phyloP scores from a whole-genome alignment of 2,329 filamentous ascomycete genomes.

The Arthrobotrys iridis region DNA sequence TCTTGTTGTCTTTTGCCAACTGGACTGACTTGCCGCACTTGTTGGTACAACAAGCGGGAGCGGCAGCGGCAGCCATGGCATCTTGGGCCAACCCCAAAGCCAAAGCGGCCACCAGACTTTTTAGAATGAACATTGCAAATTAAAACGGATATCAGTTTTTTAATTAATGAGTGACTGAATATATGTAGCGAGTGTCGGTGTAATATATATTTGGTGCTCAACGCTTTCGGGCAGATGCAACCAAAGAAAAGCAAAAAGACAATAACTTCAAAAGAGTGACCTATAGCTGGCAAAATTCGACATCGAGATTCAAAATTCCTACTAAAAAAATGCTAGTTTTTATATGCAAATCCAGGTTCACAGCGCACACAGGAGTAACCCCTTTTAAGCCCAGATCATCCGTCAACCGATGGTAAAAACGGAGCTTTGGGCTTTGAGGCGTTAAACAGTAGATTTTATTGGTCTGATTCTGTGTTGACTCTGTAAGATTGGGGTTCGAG shows the following conservation, averaged over 20 bases:
- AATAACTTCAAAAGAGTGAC: neutral
- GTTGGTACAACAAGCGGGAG: constrained; percentile 20
- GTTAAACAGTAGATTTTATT: too few species aligned
- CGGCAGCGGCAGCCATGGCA: constrained; percentile 1
- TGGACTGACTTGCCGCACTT: constrained; percentile 40
- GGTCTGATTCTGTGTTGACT: too few species aligned
- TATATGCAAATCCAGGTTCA: neutral
- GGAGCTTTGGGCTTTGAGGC: too few species aligned
- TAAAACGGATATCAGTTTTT: neutral
- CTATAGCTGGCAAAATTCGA: too few species aligned
- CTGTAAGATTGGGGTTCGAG: too few species aligned
- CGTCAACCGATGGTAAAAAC: too few species aligned
- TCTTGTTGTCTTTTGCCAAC: constrained; percentile 21
- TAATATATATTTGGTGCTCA: neutral
- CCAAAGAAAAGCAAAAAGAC: too few species aligned
- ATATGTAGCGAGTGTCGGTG: constrained; percentile 7
- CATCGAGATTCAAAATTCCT: neutral
- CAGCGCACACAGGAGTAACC: constrained; percentile 24
- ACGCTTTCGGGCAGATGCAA: neutral
- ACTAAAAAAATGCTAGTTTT: neutral
- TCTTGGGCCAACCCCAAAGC: constrained; percentile 33
- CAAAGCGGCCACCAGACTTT: constrained; percentile 37
- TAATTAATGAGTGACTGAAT: neutral
- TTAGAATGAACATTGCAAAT: constrained; percentile 30
- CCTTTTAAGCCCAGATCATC: neutral